These are phyloP conservation scores for Balakata baccata DNA, from an alignment of 345 rosid species.

Conservation along the genomic window DNA sequence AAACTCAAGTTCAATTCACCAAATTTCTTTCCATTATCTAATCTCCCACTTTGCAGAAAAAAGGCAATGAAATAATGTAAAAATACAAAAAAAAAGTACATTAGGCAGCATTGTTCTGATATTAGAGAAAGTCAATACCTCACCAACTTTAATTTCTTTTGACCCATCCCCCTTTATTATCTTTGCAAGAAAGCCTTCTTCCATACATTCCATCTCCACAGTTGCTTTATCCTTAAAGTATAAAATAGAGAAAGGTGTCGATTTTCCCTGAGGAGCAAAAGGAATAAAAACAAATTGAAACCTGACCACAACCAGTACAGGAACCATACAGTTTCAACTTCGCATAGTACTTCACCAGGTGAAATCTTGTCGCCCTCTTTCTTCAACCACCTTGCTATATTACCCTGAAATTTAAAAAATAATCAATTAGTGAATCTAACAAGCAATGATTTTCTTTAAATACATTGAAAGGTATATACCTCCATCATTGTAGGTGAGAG, in stretches of 20 bases:
- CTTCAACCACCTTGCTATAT: slow-evolving; percentile 95
- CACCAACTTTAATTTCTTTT: slow-evolving; percentile 90
- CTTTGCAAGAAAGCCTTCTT: slow-evolving; percentile 95
- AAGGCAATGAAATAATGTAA: neutral
- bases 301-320: slow-evolving; percentile 8
- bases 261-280: slow-evolving; percentile 9
- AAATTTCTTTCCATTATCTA: neutral
- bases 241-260: slow-evolving; percentile 10
- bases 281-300: slow-evolving; percentile 13
- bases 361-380: slow-evolving; percentile 88
- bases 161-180: slow-evolving; percentile 83
- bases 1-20: neutral
- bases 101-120: neutral
- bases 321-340: slow-evolving; percentile 92
- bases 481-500: slow-evolving; percentile 98
- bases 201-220: slow-evolving; percentile 99
- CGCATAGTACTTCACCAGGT: slow-evolving; percentile 96
- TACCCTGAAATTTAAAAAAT: slow-evolving; percentile 59
- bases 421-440: slow-evolving; percentile 19
- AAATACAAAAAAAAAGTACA: neutral
- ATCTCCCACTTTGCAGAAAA: neutral
- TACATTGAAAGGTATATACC: slow-evolving; percentile 39
- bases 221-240: slow-evolving; percentile 83
- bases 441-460: slow-evolving; percentile 7
- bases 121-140: slow-evolving; percentile 47